Conservation (phyloP, 2,329 filamentous ascomycete species). For the Sodiomyces alkalinus region DNA sequence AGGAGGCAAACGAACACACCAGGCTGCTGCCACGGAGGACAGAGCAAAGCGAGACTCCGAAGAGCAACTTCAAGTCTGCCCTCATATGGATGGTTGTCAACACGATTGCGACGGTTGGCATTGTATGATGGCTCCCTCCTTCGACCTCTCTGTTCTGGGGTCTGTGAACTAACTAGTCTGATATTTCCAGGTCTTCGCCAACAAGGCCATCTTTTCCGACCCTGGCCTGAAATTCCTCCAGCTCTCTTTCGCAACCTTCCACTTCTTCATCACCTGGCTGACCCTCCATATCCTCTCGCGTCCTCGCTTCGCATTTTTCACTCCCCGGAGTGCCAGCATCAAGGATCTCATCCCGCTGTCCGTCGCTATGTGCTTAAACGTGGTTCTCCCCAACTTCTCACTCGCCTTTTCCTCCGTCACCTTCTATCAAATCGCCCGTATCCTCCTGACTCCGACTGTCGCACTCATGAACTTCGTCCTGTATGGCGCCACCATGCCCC, state of each 20-base stretch:
- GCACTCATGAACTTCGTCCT: slow-evolving; percentile 50
- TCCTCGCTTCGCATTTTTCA: slow-evolving; percentile 42
- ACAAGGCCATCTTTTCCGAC: slow-evolving; percentile 55
- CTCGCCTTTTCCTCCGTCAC: slow-evolving; percentile 53
- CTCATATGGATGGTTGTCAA: slow-evolving; percentile 45
- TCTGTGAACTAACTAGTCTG: neutral
- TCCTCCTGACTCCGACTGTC: slow-evolving; percentile 50
- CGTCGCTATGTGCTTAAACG: slow-evolving; percentile 51
- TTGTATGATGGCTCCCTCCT: slow-evolving; percentile 26
- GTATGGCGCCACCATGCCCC: slow-evolving; percentile 40
- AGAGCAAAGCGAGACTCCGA: slow-evolving; percentile 18
- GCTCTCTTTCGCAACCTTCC: slow-evolving; percentile 51
- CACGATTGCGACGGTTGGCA: slow-evolving; percentile 46
- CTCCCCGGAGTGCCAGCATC: slow-evolving; percentile 37
- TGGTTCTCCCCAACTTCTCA: slow-evolving; percentile 53
- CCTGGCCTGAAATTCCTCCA: slow-evolving; percentile 45
- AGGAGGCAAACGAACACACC: slow-evolving; percentile 21
- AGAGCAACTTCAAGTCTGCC: slow-evolving; percentile 20
- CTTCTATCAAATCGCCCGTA: slow-evolving; percentile 56
- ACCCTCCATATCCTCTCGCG: slow-evolving; percentile 48
- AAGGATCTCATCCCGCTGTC: slow-evolving; percentile 48
- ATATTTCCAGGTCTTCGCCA: slow-evolving; percentile 46
- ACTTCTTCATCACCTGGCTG: slow-evolving; percentile 50
- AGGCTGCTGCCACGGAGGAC: slow-evolving; percentile 17
- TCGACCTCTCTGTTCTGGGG: neutral